Conservation (phyloP, 305 asterid genomes). For the Fraxinus sp. region DNA sequence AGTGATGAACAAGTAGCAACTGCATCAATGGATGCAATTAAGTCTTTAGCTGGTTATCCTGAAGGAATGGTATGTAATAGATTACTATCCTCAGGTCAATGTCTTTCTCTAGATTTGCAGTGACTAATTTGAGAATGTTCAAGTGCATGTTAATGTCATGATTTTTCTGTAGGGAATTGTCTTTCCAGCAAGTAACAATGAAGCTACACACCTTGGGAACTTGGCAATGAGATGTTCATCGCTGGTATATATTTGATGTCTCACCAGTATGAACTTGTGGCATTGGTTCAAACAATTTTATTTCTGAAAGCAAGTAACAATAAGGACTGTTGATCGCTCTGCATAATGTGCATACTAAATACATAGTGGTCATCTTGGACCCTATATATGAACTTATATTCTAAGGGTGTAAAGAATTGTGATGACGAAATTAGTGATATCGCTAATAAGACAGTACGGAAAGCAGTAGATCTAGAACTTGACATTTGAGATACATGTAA, state of each 20-base stretch:
- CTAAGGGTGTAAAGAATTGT: neutral
- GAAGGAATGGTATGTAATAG: constrained; percentile 62
- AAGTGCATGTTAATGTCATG: constrained; percentile 20
- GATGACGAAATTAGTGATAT: neutral
- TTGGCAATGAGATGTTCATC: constrained; percentile 66
- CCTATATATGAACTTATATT: neutral
- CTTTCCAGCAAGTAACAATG: constrained; percentile 53
- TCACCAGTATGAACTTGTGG: neutral
- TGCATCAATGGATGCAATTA: constrained; percentile 68
- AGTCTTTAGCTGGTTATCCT: constrained; percentile 51
- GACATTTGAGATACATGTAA: neutral
- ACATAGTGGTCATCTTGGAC: neutral
- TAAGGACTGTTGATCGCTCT: neutral
- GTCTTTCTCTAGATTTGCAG: constrained; percentile 15
- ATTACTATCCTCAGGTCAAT: constrained; percentile 25
- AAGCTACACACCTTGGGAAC: constrained; percentile 60
- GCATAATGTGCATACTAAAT: neutral
- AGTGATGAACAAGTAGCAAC: constrained; percentile 89
- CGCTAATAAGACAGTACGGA: neutral
- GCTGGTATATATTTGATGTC: constrained; percentile 50
- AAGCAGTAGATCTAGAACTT: neutral
- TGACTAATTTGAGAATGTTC: constrained; percentile 17
- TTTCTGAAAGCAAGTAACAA: neutral
- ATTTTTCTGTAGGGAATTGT: constrained; percentile 48
- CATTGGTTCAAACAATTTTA: neutral